Base-by-base conservation (phyloP, 768 basidiomycete genomes). In the Fomitopsis pulvina region DNA sequence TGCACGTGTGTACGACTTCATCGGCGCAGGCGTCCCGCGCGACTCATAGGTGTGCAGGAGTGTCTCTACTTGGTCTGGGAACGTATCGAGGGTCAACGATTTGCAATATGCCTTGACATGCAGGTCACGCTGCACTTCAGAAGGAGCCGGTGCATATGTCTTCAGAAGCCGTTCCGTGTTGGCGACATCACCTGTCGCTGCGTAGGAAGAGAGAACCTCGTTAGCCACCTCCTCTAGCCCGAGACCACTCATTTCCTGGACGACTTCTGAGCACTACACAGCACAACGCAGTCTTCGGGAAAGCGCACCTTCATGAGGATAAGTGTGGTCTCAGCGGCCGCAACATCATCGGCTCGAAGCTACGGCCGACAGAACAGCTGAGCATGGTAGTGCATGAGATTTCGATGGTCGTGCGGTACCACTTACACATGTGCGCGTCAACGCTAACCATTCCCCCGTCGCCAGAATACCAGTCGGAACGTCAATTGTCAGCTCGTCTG, bases 31-130 rank as follows among this genome's bases (percentile, higher is more conserved):
- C 27, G 73, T 64, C 14, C 74, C 76, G 47, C 76, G 71, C 2
- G 66, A 61, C 67, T 96, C 94, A 63, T 89, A 91, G 1, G 71
- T 60, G 53, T 91, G 86, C 14, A 96, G 73, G 41, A 86, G 66
- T 0, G 70, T 61, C 16, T 94, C 74, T 1, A 92, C 90, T 9
- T 73, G 63, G 0, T 73, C 71, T 2, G 87, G 85, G 32, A 88
- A 72, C 0, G 64, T 66, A 21, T 74, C 68, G 0, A 60, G 54
- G 0, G 80, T 68, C 4, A 74, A 65, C 1, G 78, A 68, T 34
- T 70, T 70, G 28, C 92, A 66, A 59, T 87, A 76, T 0, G 81
- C 73, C 62, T 81, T 82, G 52, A 94, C 67, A 53, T 92, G 84
- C 14, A 89, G 72, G 57, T 91, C 80, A 2, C 81, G 79, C 55